Evolutionary conservation across 805 yeast species (phyloP).

Genomic region (Candida saitoana): DNA sequence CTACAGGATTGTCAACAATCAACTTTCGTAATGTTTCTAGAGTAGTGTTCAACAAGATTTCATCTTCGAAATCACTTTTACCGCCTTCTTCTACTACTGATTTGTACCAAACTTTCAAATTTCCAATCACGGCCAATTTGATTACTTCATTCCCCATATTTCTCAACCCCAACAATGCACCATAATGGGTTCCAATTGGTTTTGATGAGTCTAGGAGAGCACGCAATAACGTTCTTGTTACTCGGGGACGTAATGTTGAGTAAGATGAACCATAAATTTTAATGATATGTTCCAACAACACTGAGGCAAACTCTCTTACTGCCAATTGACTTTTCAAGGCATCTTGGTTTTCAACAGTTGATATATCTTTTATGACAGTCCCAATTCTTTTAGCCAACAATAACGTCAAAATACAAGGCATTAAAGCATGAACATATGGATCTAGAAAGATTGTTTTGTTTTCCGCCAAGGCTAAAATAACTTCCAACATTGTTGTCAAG

Average conservation of each 20-base stretch:
- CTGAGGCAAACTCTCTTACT: conserved; percentile 84
- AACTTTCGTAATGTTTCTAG: conserved; percentile 54
- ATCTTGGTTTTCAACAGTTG: conserved; percentile 25
- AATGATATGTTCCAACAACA: conserved; percentile 74
- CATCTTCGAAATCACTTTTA: conserved; percentile 42
- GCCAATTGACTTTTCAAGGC: conserved; percentile 43
- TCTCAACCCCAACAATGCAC: conserved; percentile 80
- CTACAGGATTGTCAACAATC: conserved; percentile 25
- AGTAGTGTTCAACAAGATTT: conserved; percentile 43
- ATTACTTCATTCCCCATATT: conserved; percentile 86
- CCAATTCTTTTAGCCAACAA: conserved; percentile 89
- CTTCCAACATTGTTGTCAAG: conserved; percentile 81
- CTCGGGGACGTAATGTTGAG: conserved; percentile 86
- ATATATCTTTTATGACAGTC: conserved; percentile 34
- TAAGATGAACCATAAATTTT: conserved; percentile 78
- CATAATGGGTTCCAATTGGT: conserved; percentile 87
- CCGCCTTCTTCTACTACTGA: conserved; percentile 47
- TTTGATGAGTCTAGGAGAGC: conserved; percentile 83
- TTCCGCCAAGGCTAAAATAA: conserved; percentile 75
- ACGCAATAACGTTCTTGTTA: conserved; percentile 85
- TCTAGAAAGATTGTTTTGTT: conserved; percentile 85
- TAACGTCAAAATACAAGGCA: conserved; percentile 93
- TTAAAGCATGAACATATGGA: conserved; percentile 92
- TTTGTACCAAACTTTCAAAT: conserved; percentile 73
- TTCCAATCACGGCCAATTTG: conserved; percentile 78